Conservation (phyloP, 2,329 filamentous ascomycete genomes). For the Aspergillus quadricinctus region DNA sequence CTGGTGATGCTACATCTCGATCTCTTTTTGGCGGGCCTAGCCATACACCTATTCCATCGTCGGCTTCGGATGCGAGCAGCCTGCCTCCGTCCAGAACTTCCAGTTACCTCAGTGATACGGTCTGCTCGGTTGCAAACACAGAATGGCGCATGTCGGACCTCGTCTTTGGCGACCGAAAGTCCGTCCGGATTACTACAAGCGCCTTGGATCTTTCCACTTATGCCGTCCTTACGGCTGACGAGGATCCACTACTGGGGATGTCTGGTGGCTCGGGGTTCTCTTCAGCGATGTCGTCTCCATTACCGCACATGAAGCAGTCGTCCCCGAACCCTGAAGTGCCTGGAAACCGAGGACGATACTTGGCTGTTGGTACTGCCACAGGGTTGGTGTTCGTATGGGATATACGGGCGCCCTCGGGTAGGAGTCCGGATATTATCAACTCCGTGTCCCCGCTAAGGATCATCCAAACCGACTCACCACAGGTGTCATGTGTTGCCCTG, state of each 20-base stretch:
- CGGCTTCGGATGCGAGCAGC: constrained; percentile 13
- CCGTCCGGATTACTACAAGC: constrained; percentile 62
- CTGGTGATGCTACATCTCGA: constrained; percentile 17
- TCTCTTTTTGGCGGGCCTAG: constrained; percentile 51
- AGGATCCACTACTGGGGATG: constrained; percentile 69
- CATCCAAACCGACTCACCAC: constrained; percentile 85
- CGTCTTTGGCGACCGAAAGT: constrained; percentile 56
- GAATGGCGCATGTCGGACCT: constrained; percentile 65
- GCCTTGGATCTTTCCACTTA: constrained; percentile 71
- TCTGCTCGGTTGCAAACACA: constrained; percentile 43
- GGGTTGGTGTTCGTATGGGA: constrained; percentile 85
- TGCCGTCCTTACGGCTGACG: constrained; percentile 65
- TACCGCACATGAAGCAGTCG: constrained; percentile 45
- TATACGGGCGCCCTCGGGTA: constrained; percentile 61
- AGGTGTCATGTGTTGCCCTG: constrained; percentile 76
- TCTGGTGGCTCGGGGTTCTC: constrained; percentile 52
- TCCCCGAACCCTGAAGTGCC: constrained; percentile 61
- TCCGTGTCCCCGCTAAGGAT: constrained; percentile 67
- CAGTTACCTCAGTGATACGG: constrained; percentile 23
- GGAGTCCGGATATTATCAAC: constrained; percentile 52
- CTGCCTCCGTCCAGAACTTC: constrained; percentile 31
- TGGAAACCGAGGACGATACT: constrained; percentile 73
- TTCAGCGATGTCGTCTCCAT: constrained; percentile 51
- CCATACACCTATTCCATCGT: constrained; percentile 16
- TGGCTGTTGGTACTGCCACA: constrained; percentile 74